Conservation (phyloP, 2,329 filamentous ascomycete genomes). For the Leptosphaerulina australis region DNA sequence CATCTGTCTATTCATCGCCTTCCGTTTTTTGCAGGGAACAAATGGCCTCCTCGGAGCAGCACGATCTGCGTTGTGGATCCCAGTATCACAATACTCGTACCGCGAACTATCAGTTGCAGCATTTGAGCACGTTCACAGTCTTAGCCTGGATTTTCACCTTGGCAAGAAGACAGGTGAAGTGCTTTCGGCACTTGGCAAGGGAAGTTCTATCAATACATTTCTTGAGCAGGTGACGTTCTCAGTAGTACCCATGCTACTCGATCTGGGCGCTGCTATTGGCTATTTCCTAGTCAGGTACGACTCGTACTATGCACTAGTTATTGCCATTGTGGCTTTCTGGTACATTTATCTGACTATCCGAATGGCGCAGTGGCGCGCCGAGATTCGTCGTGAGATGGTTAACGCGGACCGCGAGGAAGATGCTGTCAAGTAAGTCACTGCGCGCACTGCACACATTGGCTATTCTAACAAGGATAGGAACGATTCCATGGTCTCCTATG, state of each 20-base stretch:
- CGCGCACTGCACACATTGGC: not conserved
- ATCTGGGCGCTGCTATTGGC: constrained; percentile 81
- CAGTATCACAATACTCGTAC: constrained; percentile 96
- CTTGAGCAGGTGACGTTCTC: constrained; percentile 96
- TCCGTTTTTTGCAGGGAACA: constrained; percentile 82
- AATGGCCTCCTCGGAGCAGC: constrained; percentile 85
- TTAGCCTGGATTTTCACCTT: constrained; percentile 95
- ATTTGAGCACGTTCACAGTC: constrained; percentile 94
- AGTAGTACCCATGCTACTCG: constrained; percentile 91
- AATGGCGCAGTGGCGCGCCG: constrained; percentile 90
- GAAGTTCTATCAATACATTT: constrained; percentile 93
- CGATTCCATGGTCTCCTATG: constrained; percentile 98
- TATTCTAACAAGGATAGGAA: constrained; percentile 61
- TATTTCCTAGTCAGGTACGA: constrained; percentile 83
- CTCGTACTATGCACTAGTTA: constrained; percentile 86
- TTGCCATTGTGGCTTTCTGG: constrained; percentile 89
- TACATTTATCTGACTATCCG: constrained; percentile 97
- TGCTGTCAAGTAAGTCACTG: constrained; percentile 75
- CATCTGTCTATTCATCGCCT: constrained; percentile 77
- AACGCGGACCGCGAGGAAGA: constrained; percentile 95
- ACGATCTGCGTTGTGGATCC: constrained; percentile 89
- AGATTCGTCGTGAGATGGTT: constrained; percentile 90
- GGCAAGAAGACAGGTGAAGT: constrained; percentile 97
- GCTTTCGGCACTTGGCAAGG: constrained; percentile 92
- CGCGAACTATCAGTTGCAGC: constrained; percentile 90